A percentile compares a stretch with the other conserved stretches of the same genome.
These are phyloP conservation scores for Porodaedalea pini DNA, from an alignment of 1,284 basidiomycete genomes.

Conservation along the genomic window DNA sequence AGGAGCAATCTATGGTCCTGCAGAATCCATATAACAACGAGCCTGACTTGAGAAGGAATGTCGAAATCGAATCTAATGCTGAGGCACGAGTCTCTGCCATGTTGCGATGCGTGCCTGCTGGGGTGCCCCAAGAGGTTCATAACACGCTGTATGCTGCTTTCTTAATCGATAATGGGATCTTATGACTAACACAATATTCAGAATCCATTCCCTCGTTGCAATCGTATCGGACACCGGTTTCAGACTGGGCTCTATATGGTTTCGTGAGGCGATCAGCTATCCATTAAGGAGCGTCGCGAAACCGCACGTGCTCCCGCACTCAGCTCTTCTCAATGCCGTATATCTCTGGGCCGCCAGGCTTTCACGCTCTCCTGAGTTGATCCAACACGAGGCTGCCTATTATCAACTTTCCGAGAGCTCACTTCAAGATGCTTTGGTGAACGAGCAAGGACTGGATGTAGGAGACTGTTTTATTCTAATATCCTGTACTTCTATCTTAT, in stretches of 20 bases:
- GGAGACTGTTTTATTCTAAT: no score
- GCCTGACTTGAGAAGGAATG: no score
- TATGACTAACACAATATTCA: no score
- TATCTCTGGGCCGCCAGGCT: conserved; percentile 48
- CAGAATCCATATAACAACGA: conserved; percentile 15
- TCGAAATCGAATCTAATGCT: no score
- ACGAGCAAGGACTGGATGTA: conserved; percentile 30
- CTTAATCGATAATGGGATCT: neutral
- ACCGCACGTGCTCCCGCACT: conserved; percentile 42
- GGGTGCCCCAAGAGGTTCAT: neutral
- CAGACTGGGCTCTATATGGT: conserved; percentile 32
- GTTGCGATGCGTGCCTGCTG: neutral
- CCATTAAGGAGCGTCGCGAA: conserved; percentile 27
- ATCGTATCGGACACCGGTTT: conserved; percentile 30
- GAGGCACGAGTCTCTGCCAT: neutral
- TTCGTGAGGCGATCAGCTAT: no score
- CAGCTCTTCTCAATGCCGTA: conserved; percentile 44
- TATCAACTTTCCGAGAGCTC: conserved; percentile 42
- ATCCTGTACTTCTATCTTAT: no score
- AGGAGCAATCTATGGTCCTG: neutral
- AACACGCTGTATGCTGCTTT: neutral
- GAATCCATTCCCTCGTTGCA: conserved; percentile 22
- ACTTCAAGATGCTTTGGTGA: conserved; percentile 32
- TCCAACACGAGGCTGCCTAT: conserved; percentile 35
- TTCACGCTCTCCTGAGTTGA: conserved; percentile 28